Base-by-base conservation (phyloP, 2,329 filamentous ascomycete genomes). In the Pseudopithomyces chartarum region DNA sequence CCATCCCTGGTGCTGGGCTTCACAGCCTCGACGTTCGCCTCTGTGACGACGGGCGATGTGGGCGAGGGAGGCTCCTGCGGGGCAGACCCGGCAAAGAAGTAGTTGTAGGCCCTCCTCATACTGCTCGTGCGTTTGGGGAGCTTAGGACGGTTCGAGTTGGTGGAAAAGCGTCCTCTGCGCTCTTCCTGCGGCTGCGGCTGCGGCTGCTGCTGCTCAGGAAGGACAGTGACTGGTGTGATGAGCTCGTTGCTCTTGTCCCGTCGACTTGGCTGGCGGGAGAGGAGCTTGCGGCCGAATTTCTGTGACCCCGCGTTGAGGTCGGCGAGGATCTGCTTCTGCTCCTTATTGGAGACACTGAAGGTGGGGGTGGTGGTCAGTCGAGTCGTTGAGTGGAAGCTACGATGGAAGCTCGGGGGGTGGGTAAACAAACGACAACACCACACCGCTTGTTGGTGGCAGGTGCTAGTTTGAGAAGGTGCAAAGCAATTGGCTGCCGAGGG, bases 21-120 rank as follows among this genome's bases (percentile, higher is more conserved):
- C 15, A 40, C 47, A 39, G 43, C 47, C 10, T 45, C 34, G 15
- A 62, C 59, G 13, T 67, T 54, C 43, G 60, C 54, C 39, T 62
- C 66, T 15, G 69, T 68, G 17, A 64, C 68, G 36, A 68, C 59
- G 5, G 69, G 69, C 7, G 67, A 68, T 6, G 67, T 67, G 12
- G 72, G 71, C 29, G 65, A 64, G 22, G 64, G 60, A 23, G 69
- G 68, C 5, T 64, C 63, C 39, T 59, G 61, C 6, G 66, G 60
- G 23, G 62, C 48, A 20, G 44, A 39, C 40, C 65, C 67, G 45
- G 73, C 73, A 56, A 77, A 77, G 50, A 77, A 76, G 58, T 76
- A 77, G 61, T 75, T 74, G 67, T 76, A 76, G 10, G 73, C 73
- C 55, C 74, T 67, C 58, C 68, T 67, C 74, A 77, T 77, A 48